Conservation (phyloP, 106 monocot species). For the Allium sativum region DNA sequence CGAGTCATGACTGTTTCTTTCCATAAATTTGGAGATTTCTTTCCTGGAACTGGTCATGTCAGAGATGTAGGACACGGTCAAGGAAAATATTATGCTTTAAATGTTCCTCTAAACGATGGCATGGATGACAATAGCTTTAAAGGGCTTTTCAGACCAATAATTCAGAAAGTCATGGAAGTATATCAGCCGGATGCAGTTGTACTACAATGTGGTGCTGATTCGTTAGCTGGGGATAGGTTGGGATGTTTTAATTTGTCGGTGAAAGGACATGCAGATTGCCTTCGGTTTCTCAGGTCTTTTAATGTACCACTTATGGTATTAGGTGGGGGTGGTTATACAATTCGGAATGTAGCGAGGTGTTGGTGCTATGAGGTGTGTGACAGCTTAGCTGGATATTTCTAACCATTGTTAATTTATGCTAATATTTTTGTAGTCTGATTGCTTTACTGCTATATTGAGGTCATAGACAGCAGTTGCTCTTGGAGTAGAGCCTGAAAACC, state of each 20-base stretch:
- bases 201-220: constrained; percentile 73
- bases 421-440: constrained; percentile 1
- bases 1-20: constrained; percentile 44
- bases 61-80: constrained; percentile 28
- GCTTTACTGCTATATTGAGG: background rate
- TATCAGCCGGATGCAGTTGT: constrained; percentile 74
- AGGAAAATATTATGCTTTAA: constrained; percentile 53
- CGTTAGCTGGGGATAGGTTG: constrained; percentile 56
- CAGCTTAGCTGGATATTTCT: background rate
- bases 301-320: constrained; percentile 68
- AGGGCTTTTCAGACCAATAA: constrained; percentile 47
- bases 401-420: background rate
- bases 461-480: constrained; percentile 70
- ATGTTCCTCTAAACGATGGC: constrained; percentile 62
- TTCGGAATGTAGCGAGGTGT: constrained; percentile 67
- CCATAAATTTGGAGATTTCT: constrained; percentile 41
- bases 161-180: constrained; percentile 61
- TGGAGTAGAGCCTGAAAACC: constrained; percentile 65
- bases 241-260: constrained; percentile 71
- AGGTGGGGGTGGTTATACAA: constrained; percentile 75
- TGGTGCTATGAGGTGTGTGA: constrained; percentile 64
- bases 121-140: constrained; percentile 54
- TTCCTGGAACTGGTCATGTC: constrained; percentile 40
- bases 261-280: constrained; percentile 67
- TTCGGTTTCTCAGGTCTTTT: constrained; percentile 55